Conservation (phyloP, 495 filamentous ascomycete genomes). For the Penicillium roqueforti region DNA sequence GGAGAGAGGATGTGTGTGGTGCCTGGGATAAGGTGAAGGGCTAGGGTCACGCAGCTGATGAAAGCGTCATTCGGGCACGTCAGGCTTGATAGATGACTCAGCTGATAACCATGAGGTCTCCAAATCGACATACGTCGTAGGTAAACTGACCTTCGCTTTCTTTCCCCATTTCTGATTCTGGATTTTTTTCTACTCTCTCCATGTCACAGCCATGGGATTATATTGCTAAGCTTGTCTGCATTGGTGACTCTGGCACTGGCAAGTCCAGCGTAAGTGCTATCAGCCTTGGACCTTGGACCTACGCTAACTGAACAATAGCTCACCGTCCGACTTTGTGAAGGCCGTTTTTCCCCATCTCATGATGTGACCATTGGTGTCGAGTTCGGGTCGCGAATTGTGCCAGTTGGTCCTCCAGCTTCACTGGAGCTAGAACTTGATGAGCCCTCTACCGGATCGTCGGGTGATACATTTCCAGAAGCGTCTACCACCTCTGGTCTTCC, state of each 20-base stretch:
- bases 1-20: not conserved
- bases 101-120: conserved; percentile 16
- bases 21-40: conserved; percentile 4
- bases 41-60: conserved; percentile 23
- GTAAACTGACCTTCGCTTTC: conserved; percentile 7
- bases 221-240: conserved; percentile 96
- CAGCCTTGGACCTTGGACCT: not conserved
- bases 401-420: conserved; percentile 72
- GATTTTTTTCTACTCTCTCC: conserved; percentile 35
- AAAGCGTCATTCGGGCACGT: conserved; percentile 40
- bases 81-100: conserved; percentile 45
- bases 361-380: conserved; percentile 98
- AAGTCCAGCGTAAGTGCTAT: conserved; percentile 64
- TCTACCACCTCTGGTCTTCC: conserved; percentile 31
- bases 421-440: conserved; percentile 38
- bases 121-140: not conserved
- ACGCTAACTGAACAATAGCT: conserved; percentile 45
- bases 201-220: conserved; percentile 90
- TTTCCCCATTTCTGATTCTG: conserved; percentile 8
- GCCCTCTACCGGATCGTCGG: conserved; percentile 10
- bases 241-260: conserved; percentile 90
- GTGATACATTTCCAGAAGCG: conserved; percentile 16
- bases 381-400: conserved; percentile 90
- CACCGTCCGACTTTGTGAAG: conserved; percentile 94
- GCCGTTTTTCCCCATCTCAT: conserved; percentile 86